A percentile compares a stretch with the other conserved stretches of the same genome.
Conservation (phyloP, 805 yeast species). For the Starmera amethionina region DNA sequence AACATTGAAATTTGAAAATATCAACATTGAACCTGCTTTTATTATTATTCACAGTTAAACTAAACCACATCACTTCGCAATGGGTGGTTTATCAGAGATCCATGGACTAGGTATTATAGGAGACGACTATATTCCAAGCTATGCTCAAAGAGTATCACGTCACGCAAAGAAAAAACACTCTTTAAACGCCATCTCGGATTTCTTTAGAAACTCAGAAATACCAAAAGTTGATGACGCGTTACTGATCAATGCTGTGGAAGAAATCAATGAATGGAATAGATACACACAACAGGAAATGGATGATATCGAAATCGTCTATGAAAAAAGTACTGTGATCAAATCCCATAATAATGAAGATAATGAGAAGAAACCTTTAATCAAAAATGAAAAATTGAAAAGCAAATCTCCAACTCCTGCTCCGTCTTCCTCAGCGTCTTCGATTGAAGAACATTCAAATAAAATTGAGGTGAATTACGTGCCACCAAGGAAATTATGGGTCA, state of each 20-base stretch:
- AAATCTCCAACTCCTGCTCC: no score
- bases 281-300: constrained; percentile 12
- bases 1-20: no score
- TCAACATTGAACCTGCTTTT: no score
- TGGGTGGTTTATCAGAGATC: not conserved
- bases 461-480: not conserved
- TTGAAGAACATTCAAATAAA: not conserved
- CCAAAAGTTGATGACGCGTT: constrained; percentile 3
- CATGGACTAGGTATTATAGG: no score
- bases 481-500: constrained; percentile 10
- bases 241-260: constrained; percentile 6
- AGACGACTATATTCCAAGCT: not conserved
- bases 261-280: constrained; percentile 10
- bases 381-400: no score
- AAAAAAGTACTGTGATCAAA: not conserved
- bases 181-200: constrained; percentile 4
- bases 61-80: no score
- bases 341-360: not conserved
- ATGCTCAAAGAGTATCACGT: constrained; percentile 3
- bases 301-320: constrained; percentile 3
- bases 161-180: constrained; percentile 3
- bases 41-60: no score
- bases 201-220: constrained; percentile 3
- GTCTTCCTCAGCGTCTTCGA: not conserved
- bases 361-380: no score